Percentiles rank a stretch among this genome's conserved stretches.
phyloP scores from a whole-genome alignment of 371 early-diverging fungal species.

The Enterospora canceri region DNA sequence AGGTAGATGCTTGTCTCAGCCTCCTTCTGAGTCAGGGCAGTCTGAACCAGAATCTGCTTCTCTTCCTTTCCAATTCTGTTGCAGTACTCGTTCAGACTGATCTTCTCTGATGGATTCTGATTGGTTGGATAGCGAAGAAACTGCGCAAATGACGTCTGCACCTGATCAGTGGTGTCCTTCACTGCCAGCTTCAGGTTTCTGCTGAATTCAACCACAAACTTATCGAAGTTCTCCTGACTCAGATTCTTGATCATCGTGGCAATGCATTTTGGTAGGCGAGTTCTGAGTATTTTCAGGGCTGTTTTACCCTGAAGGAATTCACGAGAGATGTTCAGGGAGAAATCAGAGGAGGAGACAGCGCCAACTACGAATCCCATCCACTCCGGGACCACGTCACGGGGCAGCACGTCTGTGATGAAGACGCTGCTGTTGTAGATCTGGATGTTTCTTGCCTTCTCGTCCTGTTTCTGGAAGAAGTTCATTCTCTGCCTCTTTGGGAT shows the following conservation, averaged over 20 bases:
- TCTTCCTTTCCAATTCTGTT: constrained; percentile 71
- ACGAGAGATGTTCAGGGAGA: constrained; percentile 84
- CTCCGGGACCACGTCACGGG: constrained; percentile 68
- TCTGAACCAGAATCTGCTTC: constrained; percentile 70
- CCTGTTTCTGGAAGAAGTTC: constrained; percentile 70
- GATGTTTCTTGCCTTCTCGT: constrained; percentile 76
- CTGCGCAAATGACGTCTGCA: constrained; percentile 69
- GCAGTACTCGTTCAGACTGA: constrained; percentile 72
- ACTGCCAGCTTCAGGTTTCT: constrained; percentile 79
- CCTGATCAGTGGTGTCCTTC: constrained; percentile 65
- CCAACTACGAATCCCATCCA: constrained; percentile 71
- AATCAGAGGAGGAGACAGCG: constrained; percentile 79
- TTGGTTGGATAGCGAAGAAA: constrained; percentile 76
- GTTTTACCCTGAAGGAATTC: constrained; percentile 83
- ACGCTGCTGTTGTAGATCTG: constrained; percentile 83
- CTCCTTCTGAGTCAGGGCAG: constrained; percentile 63
- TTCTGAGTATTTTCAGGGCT: constrained; percentile 77
- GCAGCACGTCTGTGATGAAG: constrained; percentile 78
- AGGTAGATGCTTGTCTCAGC: constrained; percentile 69
- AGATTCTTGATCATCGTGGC: constrained; percentile 75
- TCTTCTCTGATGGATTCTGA: constrained; percentile 72
- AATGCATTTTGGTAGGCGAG: constrained; percentile 76
- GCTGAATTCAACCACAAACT: constrained; percentile 79
- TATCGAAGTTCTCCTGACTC: constrained; percentile 67
- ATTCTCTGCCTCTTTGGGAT: constrained; percentile 71